A percentile compares a stretch with the other conserved stretches of the same genome.
phyloP scores from a whole-genome alignment of 306 rosid genomes.

The Malus orientalis region DNA sequence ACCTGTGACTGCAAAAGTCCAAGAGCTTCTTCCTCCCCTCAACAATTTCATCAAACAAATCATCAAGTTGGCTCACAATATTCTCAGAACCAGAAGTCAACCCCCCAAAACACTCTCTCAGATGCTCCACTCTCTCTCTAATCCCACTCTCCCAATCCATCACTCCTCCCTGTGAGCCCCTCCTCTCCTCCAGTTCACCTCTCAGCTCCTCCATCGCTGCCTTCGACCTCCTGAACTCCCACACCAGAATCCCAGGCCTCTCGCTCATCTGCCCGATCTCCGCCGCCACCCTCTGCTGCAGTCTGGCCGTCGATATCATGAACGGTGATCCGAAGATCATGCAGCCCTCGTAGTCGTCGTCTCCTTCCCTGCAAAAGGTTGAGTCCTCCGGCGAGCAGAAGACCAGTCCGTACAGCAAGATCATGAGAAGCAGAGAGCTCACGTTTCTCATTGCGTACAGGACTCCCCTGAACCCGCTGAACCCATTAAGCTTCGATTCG shows the following conservation, averaged over 20 bases:
- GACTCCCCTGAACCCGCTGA: constrained; percentile 94
- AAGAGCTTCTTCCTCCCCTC: constrained; percentile 98
- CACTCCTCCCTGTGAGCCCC: constrained; percentile 24
- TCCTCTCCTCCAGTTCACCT: constrained; percentile 61
- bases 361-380: constrained; percentile 41
- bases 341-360: constrained; percentile 49
- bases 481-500: constrained; percentile 94
- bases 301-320: constrained; percentile 85
- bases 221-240: constrained; percentile 78
- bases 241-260: constrained; percentile 58
- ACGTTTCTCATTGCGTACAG: constrained; percentile 98
- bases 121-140: constrained; percentile 69
- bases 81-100: constrained; percentile 87
- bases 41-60: constrained; percentile 96
- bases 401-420: constrained; percentile 63
- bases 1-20: constrained; percentile 96
- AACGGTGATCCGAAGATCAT: constrained; percentile 76
- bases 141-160: constrained; percentile 61
- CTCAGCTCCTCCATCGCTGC: constrained; percentile 82
- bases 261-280: constrained; percentile 64
- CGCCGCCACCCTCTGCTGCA: constrained; percentile 80
- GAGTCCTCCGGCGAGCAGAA: constrained; percentile 78
- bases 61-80: constrained; percentile 84
- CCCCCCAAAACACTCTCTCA: constrained; percentile 65
- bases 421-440: constrained; percentile 77